phyloP scores from a whole-genome alignment of 306 rosid species.

The Prunus armeniaca region DNA sequence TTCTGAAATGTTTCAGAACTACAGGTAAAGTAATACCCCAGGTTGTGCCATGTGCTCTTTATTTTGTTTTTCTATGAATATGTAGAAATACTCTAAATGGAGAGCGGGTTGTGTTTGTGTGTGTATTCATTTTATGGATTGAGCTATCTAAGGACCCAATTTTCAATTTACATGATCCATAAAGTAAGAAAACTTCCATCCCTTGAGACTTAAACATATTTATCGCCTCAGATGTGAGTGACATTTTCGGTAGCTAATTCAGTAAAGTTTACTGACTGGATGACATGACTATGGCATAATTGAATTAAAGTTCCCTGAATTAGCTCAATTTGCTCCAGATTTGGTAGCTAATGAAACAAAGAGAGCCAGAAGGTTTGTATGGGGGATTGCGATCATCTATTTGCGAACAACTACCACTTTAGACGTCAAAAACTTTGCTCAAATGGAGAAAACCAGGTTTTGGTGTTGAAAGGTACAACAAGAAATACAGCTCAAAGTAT shows the following conservation, averaged over 20 bases:
- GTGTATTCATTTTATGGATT: not conserved
- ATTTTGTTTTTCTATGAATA: not conserved
- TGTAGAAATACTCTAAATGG: not conserved
- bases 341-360: not conserved
- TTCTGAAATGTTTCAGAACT: conserved; percentile 5
- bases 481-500: conserved; percentile 1
- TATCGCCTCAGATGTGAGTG: not conserved
- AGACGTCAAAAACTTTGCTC: not conserved
- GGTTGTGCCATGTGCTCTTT: not conserved
- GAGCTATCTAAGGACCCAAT: not conserved
- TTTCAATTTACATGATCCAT: not conserved
- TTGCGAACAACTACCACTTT: not conserved
- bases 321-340: not conserved
- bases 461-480: not conserved
- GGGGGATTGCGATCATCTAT: not conserved
- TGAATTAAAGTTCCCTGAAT: not conserved
- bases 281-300: not conserved
- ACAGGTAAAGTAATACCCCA: not conserved
- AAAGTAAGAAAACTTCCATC: not conserved
- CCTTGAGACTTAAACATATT: not conserved
- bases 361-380: not conserved
- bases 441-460: not conserved
- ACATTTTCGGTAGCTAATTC: no score
- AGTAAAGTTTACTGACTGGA: not conserved
- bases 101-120: not conserved